A percentile compares a stretch with the other conserved stretches of the same genome.
phyloP scores from a whole-genome alignment of 164 flowering plant genomes.

The Nelumbo lutea region DNA sequence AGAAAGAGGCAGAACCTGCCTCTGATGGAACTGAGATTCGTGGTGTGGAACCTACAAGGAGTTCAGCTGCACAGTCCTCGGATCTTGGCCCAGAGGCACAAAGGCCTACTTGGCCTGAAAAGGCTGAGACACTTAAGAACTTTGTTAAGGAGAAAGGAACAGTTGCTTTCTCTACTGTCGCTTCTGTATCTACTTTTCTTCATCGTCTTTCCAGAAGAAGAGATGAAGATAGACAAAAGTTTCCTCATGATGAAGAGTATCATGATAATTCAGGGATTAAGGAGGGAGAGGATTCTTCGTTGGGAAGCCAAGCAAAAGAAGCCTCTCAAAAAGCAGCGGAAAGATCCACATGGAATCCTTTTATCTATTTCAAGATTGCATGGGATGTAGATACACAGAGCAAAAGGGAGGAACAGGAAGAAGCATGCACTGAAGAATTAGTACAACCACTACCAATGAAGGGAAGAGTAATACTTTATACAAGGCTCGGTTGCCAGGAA shows the following conservation, averaged over 20 bases:
- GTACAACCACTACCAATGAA: conserved; percentile 37
- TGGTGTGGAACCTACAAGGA: conserved; percentile 37
- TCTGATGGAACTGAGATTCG: conserved; percentile 69
- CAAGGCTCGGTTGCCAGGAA: conserved; percentile 63
- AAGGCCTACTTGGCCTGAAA: conserved; percentile 44
- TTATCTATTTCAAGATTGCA: conserved; percentile 38
- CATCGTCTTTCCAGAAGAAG: conserved; percentile 71
- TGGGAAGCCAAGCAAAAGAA: conserved; percentile 33
- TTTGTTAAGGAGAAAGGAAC: conserved; percentile 57
- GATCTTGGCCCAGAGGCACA: conserved; percentile 35
- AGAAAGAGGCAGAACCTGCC: conserved; percentile 43
- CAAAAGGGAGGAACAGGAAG: conserved; percentile 30
- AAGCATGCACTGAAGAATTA: conserved; percentile 17
- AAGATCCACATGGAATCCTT: conserved; percentile 63
- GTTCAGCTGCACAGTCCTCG: conserved; percentile 30
- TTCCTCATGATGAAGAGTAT: conserved; percentile 20
- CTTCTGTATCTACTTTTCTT: conserved; percentile 17
- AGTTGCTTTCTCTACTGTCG: conserved; percentile 44
- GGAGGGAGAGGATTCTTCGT: conserved; percentile 21
- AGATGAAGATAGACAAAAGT: conserved; percentile 32
- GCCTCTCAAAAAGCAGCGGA: conserved; percentile 32
- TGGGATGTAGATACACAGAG: conserved; percentile 35
- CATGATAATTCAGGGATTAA: conserved; percentile 16
- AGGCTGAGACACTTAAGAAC: conserved; percentile 47
- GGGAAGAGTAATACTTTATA: conserved; percentile 68